Evolutionary conservation across 1,139 yeast genomes (phyloP).

Genomic region (Suhomyces atakaporum): DNA sequence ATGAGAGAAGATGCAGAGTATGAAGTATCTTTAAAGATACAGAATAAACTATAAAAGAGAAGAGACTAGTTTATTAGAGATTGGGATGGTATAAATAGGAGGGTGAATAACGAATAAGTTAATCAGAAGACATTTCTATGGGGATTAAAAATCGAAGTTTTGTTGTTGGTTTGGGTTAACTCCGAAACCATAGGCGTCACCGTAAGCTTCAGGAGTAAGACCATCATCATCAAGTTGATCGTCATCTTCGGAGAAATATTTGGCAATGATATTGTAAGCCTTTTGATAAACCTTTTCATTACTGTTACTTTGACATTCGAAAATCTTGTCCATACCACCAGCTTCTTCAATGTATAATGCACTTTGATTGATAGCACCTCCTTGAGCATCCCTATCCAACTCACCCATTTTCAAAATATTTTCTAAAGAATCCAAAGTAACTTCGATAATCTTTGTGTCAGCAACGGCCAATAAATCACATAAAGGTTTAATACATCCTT

Average conservation of each 20-base stretch:
- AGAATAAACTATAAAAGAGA: slow-evolving; percentile 7
- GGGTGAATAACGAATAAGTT: slow-evolving; percentile 1
- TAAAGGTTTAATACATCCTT: slow-evolving; percentile 96
- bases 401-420: slow-evolving; percentile 95
- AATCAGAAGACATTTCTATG: not conserved
- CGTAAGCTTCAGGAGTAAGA: slow-evolving; percentile 79
- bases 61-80: slow-evolving; percentile 10
- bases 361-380: slow-evolving; percentile 72
- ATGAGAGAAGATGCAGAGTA: slow-evolving; percentile 13
- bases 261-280: slow-evolving; percentile 87
- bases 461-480: slow-evolving; percentile 89
- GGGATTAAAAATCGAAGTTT: slow-evolving; percentile 42
- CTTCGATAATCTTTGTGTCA: slow-evolving; percentile 90
- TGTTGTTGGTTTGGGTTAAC: slow-evolving; percentile 51
- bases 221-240: slow-evolving; percentile 73
- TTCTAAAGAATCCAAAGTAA: slow-evolving; percentile 91
- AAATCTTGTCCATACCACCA: slow-evolving; percentile 96
- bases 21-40: slow-evolving; percentile 1
- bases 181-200: slow-evolving; percentile 88
- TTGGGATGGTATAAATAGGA: slow-evolving; percentile 4
- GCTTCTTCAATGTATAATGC: slow-evolving; percentile 95
- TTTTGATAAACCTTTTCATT: slow-evolving; percentile 91
- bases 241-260: slow-evolving; percentile 85
- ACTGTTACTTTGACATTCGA: slow-evolving; percentile 87
- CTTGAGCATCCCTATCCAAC: slow-evolving; percentile 78